Conservation (phyloP, 257 asterid species). For the Capsicum chinense region DNA sequence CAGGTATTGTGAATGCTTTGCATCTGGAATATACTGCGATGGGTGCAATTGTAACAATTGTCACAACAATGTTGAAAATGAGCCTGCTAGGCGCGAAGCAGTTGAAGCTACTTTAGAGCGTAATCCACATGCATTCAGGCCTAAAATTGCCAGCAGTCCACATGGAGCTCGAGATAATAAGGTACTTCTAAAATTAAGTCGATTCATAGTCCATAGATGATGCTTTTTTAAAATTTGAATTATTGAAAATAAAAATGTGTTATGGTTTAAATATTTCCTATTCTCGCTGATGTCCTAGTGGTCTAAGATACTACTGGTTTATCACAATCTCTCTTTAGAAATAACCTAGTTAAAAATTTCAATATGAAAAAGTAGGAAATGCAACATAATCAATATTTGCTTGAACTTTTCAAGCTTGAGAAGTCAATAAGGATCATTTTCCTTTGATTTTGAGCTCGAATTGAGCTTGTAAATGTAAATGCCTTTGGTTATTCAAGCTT, state of each 20-base stretch:
- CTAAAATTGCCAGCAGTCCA: constrained; percentile 93
- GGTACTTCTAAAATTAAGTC: constrained; percentile 51
- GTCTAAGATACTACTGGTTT: not conserved
- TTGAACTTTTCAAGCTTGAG: not conserved
- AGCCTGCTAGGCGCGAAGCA: constrained; percentile 87
- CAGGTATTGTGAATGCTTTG: constrained; percentile 98
- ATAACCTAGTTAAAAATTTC: not conserved
- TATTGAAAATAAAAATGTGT: not conserved
- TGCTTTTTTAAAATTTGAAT: constrained; percentile 14
- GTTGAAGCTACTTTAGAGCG: constrained; percentile 92
- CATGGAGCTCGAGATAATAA: constrained; percentile 77
- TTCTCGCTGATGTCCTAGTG: not conserved
- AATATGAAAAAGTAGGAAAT: constrained; percentile 19
- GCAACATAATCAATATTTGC: not conserved
- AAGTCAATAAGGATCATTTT: not conserved
- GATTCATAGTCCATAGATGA: not conserved
- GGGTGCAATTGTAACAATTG: constrained; percentile 95
- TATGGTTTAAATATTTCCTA: not conserved
- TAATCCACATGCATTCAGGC: constrained; percentile 94
- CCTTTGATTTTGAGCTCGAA: constrained; percentile 7
- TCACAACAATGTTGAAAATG: constrained; percentile 81
- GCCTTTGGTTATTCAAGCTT: constrained; percentile 21
- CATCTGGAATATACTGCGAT: constrained; percentile 90
- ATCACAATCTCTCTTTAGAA: not conserved
- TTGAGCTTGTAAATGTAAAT: constrained; percentile 24